phyloP scores from a whole-genome alignment of 768 basidiomycete genomes.

The Sarcomyxa edulis region DNA sequence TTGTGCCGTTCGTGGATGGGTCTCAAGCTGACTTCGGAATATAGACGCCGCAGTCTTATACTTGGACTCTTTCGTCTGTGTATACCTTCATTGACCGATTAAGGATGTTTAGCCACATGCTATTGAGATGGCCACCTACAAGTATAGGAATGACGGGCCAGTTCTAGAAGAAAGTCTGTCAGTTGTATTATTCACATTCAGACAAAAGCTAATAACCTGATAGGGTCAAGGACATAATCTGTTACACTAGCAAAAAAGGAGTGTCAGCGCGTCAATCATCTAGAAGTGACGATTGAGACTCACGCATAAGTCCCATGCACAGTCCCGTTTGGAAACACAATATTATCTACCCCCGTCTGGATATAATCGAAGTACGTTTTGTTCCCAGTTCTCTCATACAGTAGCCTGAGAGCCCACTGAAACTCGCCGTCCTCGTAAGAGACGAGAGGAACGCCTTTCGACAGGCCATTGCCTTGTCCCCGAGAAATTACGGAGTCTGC shows the following conservation, averaged over 20 bases:
- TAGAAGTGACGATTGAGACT: constrained; percentile 7
- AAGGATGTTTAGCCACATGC: too few relatives aligned
- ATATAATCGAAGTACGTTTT: constrained; percentile 37
- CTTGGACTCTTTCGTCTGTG: constrained; percentile 28
- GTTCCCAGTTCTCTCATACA: constrained; percentile 37
- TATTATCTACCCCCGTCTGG: constrained; percentile 27
- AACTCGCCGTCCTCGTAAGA: constrained; percentile 37
- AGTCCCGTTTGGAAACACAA: constrained; percentile 32
- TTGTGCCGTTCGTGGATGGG: constrained; percentile 37
- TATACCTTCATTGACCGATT: too few relatives aligned
- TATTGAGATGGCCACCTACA: constrained; percentile 21
- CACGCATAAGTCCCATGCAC: constrained; percentile 34
- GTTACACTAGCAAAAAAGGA: constrained; percentile 16
- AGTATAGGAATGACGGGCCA: constrained; percentile 33
- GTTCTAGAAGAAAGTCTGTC: constrained; percentile 17
- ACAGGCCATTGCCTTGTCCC: constrained; percentile 37
- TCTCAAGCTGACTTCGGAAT: constrained; percentile 32
- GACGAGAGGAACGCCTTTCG: constrained; percentile 25
- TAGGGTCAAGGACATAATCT: constrained; percentile 28
- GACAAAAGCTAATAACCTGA: constrained; percentile 19
- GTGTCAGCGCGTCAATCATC: neutral
- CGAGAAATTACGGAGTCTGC: constrained; percentile 39
- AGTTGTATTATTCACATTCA: neutral
- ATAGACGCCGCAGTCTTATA: constrained; percentile 36
- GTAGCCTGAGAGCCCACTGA: constrained; percentile 33